Conservation (phyloP, 192 early-diverging fungal genomes). For the Diversispora epigaea region DNA sequence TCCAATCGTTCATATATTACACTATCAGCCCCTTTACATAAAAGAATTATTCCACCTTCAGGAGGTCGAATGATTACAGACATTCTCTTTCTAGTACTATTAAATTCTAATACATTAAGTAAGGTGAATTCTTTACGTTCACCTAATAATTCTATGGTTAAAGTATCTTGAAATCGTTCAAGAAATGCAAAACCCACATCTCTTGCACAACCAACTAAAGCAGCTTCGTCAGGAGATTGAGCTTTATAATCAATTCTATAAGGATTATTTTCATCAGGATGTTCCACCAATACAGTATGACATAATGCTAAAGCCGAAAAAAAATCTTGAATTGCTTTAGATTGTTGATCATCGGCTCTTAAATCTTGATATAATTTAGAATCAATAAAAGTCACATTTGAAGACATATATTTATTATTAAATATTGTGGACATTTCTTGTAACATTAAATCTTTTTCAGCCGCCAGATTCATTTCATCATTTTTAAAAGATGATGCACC, state of each 20-base stretch:
- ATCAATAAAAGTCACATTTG: constrained; percentile 71
- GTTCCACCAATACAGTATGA: constrained; percentile 80
- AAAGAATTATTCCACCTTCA: constrained; percentile 72
- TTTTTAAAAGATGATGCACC: constrained; percentile 37
- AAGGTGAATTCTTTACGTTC: constrained; percentile 64
- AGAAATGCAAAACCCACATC: constrained; percentile 82
- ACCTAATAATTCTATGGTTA: constrained; percentile 74
- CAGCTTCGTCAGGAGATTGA: constrained; percentile 93
- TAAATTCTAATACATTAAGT: constrained; percentile 84
- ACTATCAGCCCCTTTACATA: constrained; percentile 94
- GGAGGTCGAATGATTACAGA: constrained; percentile 80
- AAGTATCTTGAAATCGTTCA: constrained; percentile 64
- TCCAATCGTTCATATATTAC: constrained; percentile 85
- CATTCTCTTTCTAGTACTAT: constrained; percentile 96
- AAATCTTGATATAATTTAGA: constrained; percentile 65
- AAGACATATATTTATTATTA: constrained; percentile 61
- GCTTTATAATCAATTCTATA: constrained; percentile 80
- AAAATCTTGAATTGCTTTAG: constrained; percentile 71
- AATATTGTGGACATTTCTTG: constrained; percentile 56
- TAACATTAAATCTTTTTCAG: constrained; percentile 55
- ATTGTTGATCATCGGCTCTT: constrained; percentile 50
- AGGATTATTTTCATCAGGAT: constrained; percentile 47
- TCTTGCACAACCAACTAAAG: constrained; percentile 82
- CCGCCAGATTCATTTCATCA: constrained; percentile 42
- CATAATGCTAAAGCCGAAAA: constrained; percentile 84